Percentiles rank a stretch among this genome's conserved stretches.
Evolutionary conservation across 2,329 filamentous ascomycete genomes (phyloP).

Genomic region (Pseudonectria buxi): DNA sequence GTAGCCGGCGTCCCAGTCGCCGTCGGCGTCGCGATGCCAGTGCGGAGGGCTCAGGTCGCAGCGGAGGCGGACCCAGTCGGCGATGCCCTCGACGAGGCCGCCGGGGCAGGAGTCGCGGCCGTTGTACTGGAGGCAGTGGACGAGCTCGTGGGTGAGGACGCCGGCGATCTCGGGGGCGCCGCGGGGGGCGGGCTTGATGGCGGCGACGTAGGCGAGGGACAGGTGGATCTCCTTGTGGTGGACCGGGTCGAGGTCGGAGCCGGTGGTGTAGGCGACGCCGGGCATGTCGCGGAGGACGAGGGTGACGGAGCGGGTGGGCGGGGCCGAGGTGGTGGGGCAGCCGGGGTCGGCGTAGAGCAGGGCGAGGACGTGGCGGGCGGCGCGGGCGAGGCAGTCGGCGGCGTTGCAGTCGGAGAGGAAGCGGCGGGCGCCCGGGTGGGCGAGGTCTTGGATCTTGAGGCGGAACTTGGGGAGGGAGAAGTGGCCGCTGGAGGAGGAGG

Average conservation of each 20-base stretch:
- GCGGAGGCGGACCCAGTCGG: conserved; percentile 82
- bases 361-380: conserved; percentile 61
- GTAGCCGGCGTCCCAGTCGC: conserved; percentile 83
- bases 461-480: conserved; percentile 50
- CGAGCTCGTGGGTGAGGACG: conserved; percentile 85
- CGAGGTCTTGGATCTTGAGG: conserved; percentile 52
- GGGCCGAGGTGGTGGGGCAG: conserved; percentile 35
- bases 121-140: conserved; percentile 89
- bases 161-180: conserved; percentile 63
- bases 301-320: conserved; percentile 77
- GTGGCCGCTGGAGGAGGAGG: conserved; percentile 36
- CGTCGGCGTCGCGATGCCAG: conserved; percentile 58
- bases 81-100: conserved; percentile 83
- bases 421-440: conserved; percentile 51
- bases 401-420: conserved; percentile 65
- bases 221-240: conserved; percentile 95
- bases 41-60: conserved; percentile 71
- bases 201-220: conserved; percentile 65
- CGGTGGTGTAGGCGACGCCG: conserved; percentile 86
- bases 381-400: conserved; percentile 51
- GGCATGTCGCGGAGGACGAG: conserved; percentile 71
- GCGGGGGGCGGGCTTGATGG: conserved; percentile 35
- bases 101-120: conserved; percentile 55
- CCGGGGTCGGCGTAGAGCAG: conserved; percentile 59
- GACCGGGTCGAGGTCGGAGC: conserved; percentile 61